Percentiles rank a stretch among this genome's conserved stretches.
phyloP scores from a whole-genome alignment of 2,329 filamentous ascomycete species.

The Colletotrichum salicis region DNA sequence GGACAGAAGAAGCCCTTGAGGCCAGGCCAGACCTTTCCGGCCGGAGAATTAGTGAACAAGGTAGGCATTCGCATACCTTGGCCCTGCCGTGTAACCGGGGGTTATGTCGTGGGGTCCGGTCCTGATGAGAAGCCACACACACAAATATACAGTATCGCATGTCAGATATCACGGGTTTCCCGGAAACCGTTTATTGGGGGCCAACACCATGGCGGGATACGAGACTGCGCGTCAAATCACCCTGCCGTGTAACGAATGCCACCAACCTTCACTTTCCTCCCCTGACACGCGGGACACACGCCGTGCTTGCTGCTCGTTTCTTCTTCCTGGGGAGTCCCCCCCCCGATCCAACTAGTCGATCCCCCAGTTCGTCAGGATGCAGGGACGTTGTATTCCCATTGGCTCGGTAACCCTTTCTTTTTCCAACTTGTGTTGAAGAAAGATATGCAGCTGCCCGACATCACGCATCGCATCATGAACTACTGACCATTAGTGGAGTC shows the following conservation, averaged over 20 bases:
- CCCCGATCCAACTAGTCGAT: conserved; percentile 16
- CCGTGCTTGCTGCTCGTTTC: conserved; percentile 17
- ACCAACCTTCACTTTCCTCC: not conserved
- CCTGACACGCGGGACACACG: not conserved
- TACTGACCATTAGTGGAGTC: not conserved
- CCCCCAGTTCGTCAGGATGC: conserved; percentile 13
- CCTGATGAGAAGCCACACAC: not conserved
- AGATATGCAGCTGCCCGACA: not conserved
- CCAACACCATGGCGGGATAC: conserved; percentile 7
- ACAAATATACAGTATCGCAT: not conserved
- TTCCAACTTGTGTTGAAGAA: not conserved
- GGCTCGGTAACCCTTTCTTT: conserved; percentile 8
- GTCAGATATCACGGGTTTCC: conserved; percentile 29
- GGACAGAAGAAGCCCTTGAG: not conserved
- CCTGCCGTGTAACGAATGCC: conserved; percentile 32
- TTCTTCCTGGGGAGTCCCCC: conserved; percentile 1
- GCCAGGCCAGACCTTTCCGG: not conserved
- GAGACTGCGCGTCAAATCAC: conserved; percentile 15
- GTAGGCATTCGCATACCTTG: conserved; percentile 24
- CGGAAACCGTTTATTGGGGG: conserved; percentile 1
- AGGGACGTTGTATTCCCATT: conserved; percentile 12
- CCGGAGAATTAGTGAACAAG: conserved; percentile 28
- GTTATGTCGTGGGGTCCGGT: not conserved
- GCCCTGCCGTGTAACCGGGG: conserved; percentile 32
- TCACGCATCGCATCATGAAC: not conserved